Evolutionary conservation across 345 rosid genomes (phyloP).

Genomic region (Draba incana): DNA sequence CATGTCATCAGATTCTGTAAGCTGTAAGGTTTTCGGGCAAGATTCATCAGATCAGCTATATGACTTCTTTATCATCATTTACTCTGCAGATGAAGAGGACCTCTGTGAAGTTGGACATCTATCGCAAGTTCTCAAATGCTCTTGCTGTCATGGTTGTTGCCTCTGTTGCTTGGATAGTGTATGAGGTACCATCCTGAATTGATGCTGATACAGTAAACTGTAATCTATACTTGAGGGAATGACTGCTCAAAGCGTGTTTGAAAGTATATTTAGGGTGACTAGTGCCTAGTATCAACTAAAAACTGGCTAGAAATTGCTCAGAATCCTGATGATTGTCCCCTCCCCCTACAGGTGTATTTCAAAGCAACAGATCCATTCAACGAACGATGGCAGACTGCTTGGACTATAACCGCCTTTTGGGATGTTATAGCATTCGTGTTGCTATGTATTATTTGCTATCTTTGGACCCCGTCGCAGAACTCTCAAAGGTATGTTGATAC

Average conservation of each 20-base stretch:
- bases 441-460: slow-evolving; percentile 84
- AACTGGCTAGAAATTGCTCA: slow-evolving; percentile 3
- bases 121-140: slow-evolving; percentile 95
- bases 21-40: slow-evolving; percentile 10
- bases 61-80: slow-evolving; percentile 17
- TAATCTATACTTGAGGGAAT: background rate
- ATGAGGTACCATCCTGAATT: slow-evolving; percentile 63
- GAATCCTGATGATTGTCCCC: slow-evolving; percentile 27
- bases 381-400: slow-evolving; percentile 89
- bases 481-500: slow-evolving; percentile 69
- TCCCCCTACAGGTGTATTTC: slow-evolving; percentile 72
- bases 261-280: slow-evolving; percentile 1
- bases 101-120: slow-evolving; percentile 83
- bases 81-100: slow-evolving; percentile 69
- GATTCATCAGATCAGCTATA: slow-evolving; percentile 5
- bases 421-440: slow-evolving; percentile 74
- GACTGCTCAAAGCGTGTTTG: slow-evolving; percentile 4
- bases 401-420: slow-evolving; percentile 98
- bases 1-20: slow-evolving; percentile 3
- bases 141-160: slow-evolving; percentile 77
- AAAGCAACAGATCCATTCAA: slow-evolving; percentile 97
- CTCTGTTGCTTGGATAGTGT: slow-evolving; percentile 88
- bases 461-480: slow-evolving; percentile 95
- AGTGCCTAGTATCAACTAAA: background rate
- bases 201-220: background rate